Base-by-base conservation (phyloP, 495 filamentous ascomycete genomes). In the Daldinia decipiens region DNA sequence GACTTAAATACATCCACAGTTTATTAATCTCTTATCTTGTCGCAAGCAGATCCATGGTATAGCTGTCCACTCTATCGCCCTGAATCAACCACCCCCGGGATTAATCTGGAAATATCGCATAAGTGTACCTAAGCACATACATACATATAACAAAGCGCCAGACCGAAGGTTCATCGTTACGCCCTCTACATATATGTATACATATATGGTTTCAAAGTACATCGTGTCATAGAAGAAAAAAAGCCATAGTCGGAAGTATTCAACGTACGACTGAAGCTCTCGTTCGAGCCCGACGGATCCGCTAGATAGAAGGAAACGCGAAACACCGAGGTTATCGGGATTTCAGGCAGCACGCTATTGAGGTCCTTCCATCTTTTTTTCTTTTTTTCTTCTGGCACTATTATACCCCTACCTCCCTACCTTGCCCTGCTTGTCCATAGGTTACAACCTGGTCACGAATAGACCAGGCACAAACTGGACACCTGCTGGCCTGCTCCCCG, bases 231-330 rank as follows among this genome's bases (percentile, higher is more conserved):
- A 32, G 27, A 27, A 24, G 1, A 56, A 43, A 29, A 47, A 69
- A 67, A 63, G 54, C 47, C 47, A 72, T 40, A 34, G 21, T 34
- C 21, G 43, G 55, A 51, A 31, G 17, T 59, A 55, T 38, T 27
- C 54, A 52, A 62, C 55, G 59, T 59, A 64, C 40, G 50, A 71
- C 45, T 29, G 62, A 66, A 65, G 59, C 31, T 58, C n/a, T 59
- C 31, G 19, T 73, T 63, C 67, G 54, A 73, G 67, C 66, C 71
- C 71, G 71, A 73, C 71, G 62, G 66, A 73, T 73, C 71, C 67
- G 67, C 71, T 39, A n/a, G 19, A 31, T 53, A 53, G 12, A 62
- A 56, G 54, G 57, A 68, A 65, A 65, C 19, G 65, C 65, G 65
- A 68, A 68, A 73, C 56, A n/a, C 65, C 70, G 60, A 68, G 43